phyloP scores from a whole-genome alignment of 257 asterid species.

The Salvia miltiorrhiza region DNA sequence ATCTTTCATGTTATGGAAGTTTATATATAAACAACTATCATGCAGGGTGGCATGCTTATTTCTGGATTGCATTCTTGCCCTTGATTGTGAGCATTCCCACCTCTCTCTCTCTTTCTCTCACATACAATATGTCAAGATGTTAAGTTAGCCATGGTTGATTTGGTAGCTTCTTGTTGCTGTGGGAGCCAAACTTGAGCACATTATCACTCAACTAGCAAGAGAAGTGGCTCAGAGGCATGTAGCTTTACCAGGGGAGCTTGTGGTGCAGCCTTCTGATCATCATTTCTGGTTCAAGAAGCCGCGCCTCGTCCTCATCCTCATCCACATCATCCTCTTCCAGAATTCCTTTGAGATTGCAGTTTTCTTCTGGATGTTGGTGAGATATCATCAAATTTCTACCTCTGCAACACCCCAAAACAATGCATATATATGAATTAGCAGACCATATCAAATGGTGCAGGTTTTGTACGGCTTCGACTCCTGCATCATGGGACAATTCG shows the following conservation, averaged over 20 bases:
- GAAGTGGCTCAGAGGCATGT: slow-evolving; percentile 55
- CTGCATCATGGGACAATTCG: slow-evolving; percentile 65
- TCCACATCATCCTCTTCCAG: slow-evolving; percentile 58
- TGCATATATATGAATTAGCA: neutral
- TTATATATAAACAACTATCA: neutral
- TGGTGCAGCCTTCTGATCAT: slow-evolving; percentile 53
- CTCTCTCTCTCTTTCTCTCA: neutral
- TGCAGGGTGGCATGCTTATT: slow-evolving; percentile 73
- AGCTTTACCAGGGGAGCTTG: slow-evolving; percentile 49
- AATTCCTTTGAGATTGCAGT: slow-evolving; percentile 62
- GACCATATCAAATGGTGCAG: slow-evolving; percentile 36
- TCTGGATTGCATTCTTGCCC: slow-evolving; percentile 63
- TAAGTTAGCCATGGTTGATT: neutral
- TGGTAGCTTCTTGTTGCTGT: slow-evolving; percentile 56
- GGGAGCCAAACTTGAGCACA: slow-evolving; percentile 76
- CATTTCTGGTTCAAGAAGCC: slow-evolving; percentile 63
- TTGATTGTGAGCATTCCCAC: slow-evolving; percentile 40
- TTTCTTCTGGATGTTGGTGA: slow-evolving; percentile 64
- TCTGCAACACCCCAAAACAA: neutral
- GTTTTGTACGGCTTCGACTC: slow-evolving; percentile 55
- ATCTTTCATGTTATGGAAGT: neutral
- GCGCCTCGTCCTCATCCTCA: slow-evolving; percentile 43
- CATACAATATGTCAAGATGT: neutral
- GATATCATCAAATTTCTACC: neutral
- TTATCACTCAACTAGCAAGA: slow-evolving; percentile 44